Conservation (phyloP, 352 stramenopile genomes). For the Pythium biforme region DNA sequence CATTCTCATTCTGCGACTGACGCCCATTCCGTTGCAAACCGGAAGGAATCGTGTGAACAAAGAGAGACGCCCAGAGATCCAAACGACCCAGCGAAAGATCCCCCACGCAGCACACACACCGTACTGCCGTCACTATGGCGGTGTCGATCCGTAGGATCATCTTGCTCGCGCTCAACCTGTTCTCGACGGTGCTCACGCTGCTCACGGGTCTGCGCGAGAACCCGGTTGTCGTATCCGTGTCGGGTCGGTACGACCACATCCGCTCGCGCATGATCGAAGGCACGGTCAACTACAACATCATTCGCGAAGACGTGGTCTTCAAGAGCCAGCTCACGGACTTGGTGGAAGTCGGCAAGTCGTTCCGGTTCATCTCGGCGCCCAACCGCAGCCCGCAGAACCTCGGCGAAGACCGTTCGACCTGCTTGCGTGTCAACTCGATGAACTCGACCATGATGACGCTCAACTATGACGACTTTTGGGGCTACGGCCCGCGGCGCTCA, state of each 20-base stretch:
- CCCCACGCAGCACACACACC: too few relatives aligned
- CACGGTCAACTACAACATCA: slow-evolving; percentile 45
- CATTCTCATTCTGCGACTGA: too few relatives aligned
- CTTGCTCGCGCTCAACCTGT: neutral
- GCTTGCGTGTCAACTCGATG: slow-evolving; percentile 33
- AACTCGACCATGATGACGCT: slow-evolving; percentile 27
- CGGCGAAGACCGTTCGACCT: slow-evolving; percentile 30
- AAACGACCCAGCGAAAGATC: too few relatives aligned
- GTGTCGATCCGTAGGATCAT: neutral
- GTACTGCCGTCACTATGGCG: neutral
- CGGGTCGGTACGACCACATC: slow-evolving; percentile 48
- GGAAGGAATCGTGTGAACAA: neutral
- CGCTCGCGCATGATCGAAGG: slow-evolving; percentile 32
- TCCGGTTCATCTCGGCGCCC: slow-evolving; percentile 29
- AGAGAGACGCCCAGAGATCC: too few relatives aligned
- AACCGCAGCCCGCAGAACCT: slow-evolving; percentile 21
- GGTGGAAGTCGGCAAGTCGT: slow-evolving; percentile 26
- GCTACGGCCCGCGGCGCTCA: slow-evolving; percentile 24
- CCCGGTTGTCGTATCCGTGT: slow-evolving; percentile 41
- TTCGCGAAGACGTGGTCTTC: slow-evolving; percentile 35
- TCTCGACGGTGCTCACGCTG: slow-evolving; percentile 32
- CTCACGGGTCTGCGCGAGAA: slow-evolving; percentile 54
- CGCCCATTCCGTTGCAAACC: neutral
- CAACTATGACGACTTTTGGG: slow-evolving; percentile 36
- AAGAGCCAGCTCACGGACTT: slow-evolving; percentile 33